A percentile compares a stretch with the other conserved stretches of the same genome.
These are phyloP conservation scores for Sporothrix pseudoabietina DNA, from an alignment of 2,329 filamentous ascomycete species.

Conservation along the genomic window DNA sequence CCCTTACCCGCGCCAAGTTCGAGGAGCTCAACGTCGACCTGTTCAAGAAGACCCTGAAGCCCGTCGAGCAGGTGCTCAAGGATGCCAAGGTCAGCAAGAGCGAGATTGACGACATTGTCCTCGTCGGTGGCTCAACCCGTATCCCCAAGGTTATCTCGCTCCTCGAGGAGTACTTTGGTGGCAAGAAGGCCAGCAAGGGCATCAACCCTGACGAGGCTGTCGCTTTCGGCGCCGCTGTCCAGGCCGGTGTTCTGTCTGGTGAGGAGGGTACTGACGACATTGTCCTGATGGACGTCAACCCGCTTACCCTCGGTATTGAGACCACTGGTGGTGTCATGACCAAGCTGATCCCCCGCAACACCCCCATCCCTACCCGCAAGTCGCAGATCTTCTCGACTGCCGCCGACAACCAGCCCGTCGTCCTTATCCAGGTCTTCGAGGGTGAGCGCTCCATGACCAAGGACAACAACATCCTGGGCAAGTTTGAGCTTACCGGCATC, in stretches of 20 bases:
- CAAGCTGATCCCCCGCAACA: constrained; percentile 93
- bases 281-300: constrained; percentile 97
- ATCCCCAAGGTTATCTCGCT: constrained; percentile 96
- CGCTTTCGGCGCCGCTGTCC: constrained; percentile 94
- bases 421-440: constrained; percentile 94
- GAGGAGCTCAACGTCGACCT: constrained; percentile 99
- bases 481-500: constrained; percentile 97
- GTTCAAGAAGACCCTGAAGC: constrained; percentile 99
- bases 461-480: constrained; percentile 96
- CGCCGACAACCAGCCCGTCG: constrained; percentile 93
- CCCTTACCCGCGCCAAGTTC: constrained; percentile 96
- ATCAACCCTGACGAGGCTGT: constrained; percentile 99
- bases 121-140: constrained; percentile 98
- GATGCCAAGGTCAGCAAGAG: constrained; percentile 96
- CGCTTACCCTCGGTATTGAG: constrained; percentile 93
- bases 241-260: constrained; percentile 91
- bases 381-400: constrained; percentile 97
- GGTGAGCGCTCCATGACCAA: constrained; percentile 93
- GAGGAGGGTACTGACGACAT: constrained; percentile 78
- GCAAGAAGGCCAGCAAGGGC: constrained; percentile 98
- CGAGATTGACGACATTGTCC: constrained; percentile 93
- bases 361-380: constrained; percentile 92
- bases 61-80: constrained; percentile 97
- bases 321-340: constrained; percentile 98
- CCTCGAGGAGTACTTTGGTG: constrained; percentile 91